Conservation (phyloP, 2,329 filamentous ascomycete genomes). For the Atkinsonella hypoxylon region DNA sequence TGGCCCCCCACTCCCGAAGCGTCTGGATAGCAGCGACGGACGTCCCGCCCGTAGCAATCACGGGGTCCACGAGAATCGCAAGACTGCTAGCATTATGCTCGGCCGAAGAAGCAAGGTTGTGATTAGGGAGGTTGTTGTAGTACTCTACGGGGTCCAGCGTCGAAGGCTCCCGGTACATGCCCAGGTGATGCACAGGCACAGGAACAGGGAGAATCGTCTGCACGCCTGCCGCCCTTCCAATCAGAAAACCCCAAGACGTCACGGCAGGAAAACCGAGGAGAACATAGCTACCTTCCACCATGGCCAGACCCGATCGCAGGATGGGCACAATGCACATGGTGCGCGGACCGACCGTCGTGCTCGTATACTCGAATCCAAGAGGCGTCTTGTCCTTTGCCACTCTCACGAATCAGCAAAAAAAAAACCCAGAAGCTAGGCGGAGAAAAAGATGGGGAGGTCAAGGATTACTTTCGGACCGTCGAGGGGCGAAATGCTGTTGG, state of each 20-base stretch:
- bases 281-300: slow-evolving; percentile 58
- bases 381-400: slow-evolving; percentile 76
- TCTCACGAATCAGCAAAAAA: too few species aligned
- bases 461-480: slow-evolving; percentile 52
- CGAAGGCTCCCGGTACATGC: slow-evolving; percentile 81
- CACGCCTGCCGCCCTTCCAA: slow-evolving; percentile 39
- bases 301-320: slow-evolving; percentile 79
- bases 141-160: slow-evolving; percentile 88
- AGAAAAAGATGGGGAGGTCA: too few species aligned
- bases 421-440: too few species aligned
- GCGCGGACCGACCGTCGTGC: slow-evolving; percentile 48
- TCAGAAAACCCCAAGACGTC: too few species aligned
- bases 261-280: too few species aligned
- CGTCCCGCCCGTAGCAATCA: slow-evolving; percentile 89
- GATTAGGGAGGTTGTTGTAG: slow-evolving; percentile 91
- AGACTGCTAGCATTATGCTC: slow-evolving; percentile 34
- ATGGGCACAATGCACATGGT: slow-evolving; percentile 79
- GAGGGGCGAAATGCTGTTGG: slow-evolving; percentile 42
- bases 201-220: slow-evolving; percentile 70
- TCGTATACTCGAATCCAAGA: slow-evolving; percentile 64
- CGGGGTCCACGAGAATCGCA: slow-evolving; percentile 78
- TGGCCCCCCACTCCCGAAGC: slow-evolving; percentile 82
- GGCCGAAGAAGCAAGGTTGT: slow-evolving; percentile 31
- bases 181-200: slow-evolving; percentile 83
- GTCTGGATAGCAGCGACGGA: slow-evolving; percentile 83